phyloP scores from a whole-genome alignment of 106 monocot genomes.

The Chionographis japonica region DNA sequence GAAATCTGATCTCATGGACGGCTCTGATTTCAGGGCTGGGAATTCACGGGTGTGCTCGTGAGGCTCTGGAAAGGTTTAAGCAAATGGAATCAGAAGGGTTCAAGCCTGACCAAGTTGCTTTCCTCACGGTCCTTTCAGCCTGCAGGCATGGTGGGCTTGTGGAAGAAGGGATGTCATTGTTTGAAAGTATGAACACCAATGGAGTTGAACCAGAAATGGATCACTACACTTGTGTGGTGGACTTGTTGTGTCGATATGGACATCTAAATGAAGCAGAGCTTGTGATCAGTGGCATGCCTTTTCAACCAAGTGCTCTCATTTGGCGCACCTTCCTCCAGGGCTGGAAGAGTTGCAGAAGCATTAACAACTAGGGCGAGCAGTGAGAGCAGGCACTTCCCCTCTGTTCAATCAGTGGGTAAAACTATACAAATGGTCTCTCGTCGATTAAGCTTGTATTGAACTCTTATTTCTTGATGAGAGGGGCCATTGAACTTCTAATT shows the following conservation, averaged over 20 bases:
- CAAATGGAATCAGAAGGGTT: slow-evolving; percentile 57
- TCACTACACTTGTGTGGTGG: slow-evolving; percentile 60
- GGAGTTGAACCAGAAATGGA: slow-evolving; percentile 60
- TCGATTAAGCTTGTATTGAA: too few species aligned
- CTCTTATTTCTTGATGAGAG: too few species aligned
- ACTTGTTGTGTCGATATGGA: slow-evolving; percentile 59
- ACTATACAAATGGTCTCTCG: too few species aligned
- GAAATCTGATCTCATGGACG: slow-evolving; percentile 76
- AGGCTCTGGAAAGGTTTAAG: slow-evolving; percentile 51
- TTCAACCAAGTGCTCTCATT: slow-evolving; percentile 50
- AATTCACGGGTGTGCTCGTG: slow-evolving; percentile 40
- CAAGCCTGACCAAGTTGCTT: slow-evolving; percentile 47
- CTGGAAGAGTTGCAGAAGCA: slow-evolving; percentile 35
- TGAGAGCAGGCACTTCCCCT: too few species aligned
- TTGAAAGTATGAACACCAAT: slow-evolving; percentile 47
- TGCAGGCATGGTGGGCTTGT: slow-evolving; percentile 71
- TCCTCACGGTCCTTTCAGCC: slow-evolving; percentile 55
- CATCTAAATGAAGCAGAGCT: slow-evolving; percentile 58
- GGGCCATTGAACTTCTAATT: too few species aligned
- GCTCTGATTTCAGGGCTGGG: slow-evolving; percentile 60
- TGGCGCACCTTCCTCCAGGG: slow-evolving; percentile 75
- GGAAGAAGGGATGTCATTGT: slow-evolving; percentile 58
- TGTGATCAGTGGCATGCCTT: slow-evolving; percentile 63
- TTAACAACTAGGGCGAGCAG: too few species aligned
- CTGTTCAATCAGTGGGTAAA: too few species aligned